Conservation (phyloP, 805 yeast species). For the Candida verbasci region DNA sequence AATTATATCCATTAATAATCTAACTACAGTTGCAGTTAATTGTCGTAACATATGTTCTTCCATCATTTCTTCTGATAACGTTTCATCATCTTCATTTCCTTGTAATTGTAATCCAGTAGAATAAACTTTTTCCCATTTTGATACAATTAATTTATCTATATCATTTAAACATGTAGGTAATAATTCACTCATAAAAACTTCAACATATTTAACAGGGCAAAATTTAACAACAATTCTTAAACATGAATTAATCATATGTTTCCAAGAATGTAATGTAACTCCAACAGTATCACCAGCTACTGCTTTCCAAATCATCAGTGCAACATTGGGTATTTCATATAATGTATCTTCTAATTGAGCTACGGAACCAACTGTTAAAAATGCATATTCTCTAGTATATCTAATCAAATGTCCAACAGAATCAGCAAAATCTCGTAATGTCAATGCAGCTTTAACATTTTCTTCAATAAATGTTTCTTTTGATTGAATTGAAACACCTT, state of each 20-base stretch:
- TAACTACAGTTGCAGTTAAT: slow-evolving; percentile 84
- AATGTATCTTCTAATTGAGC: slow-evolving; percentile 86
- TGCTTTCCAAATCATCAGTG: slow-evolving; percentile 73
- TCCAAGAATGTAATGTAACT: slow-evolving; percentile 92
- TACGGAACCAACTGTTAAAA: slow-evolving; percentile 82
- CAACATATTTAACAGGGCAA: slow-evolving; percentile 72
- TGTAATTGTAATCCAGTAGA: slow-evolving; percentile 52
- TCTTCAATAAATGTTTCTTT: slow-evolving; percentile 93
- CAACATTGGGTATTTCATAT: slow-evolving; percentile 81
- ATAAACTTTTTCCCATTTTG: slow-evolving; percentile 70
- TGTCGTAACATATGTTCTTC: slow-evolving; percentile 93
- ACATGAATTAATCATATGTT: slow-evolving; percentile 89
- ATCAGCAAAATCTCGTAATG: slow-evolving; percentile 94
- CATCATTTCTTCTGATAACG: slow-evolving; percentile 95
- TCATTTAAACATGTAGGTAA: slow-evolving; percentile 73
- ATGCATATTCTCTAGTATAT: slow-evolving; percentile 94
- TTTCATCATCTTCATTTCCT: slow-evolving; percentile 68
- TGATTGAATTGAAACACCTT: slow-evolving; percentile 91
- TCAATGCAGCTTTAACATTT: slow-evolving; percentile 87
- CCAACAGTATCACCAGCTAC: slow-evolving; percentile 84
- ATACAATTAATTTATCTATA: slow-evolving; percentile 68
- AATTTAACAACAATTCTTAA: slow-evolving; percentile 81
- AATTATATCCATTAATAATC: slow-evolving; percentile 80
- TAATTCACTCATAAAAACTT: slow-evolving; percentile 67
- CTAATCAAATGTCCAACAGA: slow-evolving; percentile 94